A percentile compares a stretch with the other conserved stretches of the same genome.
Evolutionary conservation across 139 green algal genomes (phyloP).

Genomic region (Pleodorina starrii): DNA sequence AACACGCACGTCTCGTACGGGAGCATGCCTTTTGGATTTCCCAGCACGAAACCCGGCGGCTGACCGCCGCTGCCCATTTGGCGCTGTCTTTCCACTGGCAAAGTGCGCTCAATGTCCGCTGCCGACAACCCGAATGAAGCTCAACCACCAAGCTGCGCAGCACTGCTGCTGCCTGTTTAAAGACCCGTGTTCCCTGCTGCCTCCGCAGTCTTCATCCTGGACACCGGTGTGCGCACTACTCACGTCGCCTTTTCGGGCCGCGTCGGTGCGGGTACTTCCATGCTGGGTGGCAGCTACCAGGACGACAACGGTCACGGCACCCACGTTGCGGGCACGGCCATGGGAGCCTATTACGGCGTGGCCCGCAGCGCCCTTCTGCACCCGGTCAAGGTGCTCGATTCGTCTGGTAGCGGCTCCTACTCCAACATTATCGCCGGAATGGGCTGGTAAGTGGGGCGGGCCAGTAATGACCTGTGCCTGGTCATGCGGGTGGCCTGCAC

Average conservation of each 20-base stretch:
- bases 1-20: no score
- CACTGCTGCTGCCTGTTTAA: no score
- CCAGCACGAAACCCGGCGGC: no score
- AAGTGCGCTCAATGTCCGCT: no score
- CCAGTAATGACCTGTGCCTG: no score
- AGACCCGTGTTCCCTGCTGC: no score
- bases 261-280: slow-evolving; percentile 41
- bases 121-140: no score
- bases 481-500: no score
- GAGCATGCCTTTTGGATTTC: no score
- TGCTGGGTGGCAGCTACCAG: slow-evolving; percentile 31
- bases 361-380: slow-evolving; percentile 78
- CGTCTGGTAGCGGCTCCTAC: slow-evolving; percentile 60
- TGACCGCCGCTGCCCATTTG: no score
- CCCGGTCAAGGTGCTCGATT: slow-evolving; percentile 66
- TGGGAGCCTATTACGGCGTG: slow-evolving; percentile 74
- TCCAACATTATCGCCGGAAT: slow-evolving; percentile 71
- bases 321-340: slow-evolving; percentile 70
- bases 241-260: slow-evolving; percentile 59
- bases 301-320: slow-evolving; percentile 81
- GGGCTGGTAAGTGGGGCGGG: slow-evolving; percentile 67
- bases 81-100: no score
- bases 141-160: no score
- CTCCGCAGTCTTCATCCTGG: slow-evolving; percentile 47
- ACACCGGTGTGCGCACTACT: slow-evolving; percentile 57